Percentiles rank a stretch among this genome's conserved stretches.
phyloP scores from a whole-genome alignment of 1,284 basidiomycete genomes.

The Tilletia setariae region DNA sequence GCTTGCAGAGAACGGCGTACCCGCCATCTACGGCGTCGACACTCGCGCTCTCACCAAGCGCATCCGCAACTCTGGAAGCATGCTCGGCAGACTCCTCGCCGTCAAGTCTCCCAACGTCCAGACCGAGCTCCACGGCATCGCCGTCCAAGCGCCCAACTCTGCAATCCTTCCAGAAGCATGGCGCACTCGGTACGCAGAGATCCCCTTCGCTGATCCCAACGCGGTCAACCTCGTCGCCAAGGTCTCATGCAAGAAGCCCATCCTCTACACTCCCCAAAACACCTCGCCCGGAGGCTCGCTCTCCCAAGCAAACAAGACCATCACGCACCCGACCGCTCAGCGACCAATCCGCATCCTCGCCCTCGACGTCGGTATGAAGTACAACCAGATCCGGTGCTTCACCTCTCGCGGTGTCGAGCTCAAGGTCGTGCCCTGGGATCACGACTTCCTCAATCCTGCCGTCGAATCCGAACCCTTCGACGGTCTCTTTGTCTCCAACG shows the following conservation, averaged over 20 bases:
- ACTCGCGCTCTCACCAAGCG: conserved; percentile 95
- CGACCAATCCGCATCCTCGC: conserved; percentile 81
- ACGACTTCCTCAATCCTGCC: conserved; percentile 73
- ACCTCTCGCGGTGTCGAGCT: conserved; percentile 86
- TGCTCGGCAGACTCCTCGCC: conserved; percentile 63
- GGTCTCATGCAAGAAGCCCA: conserved; percentile 72
- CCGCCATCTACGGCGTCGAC: conserved; percentile 94
- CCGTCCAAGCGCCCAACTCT: background rate
- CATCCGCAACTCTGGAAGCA: conserved; percentile 87
- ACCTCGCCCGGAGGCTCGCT: conserved; percentile 54
- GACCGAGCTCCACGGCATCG: conserved; percentile 12
- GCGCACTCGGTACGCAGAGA: conserved; percentile 75
- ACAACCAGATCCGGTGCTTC: conserved; percentile 98
- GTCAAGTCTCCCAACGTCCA: conserved; percentile 35
- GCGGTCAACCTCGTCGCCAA: conserved; percentile 81
- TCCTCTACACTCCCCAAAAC: conserved; percentile 62
- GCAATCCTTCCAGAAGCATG: conserved; percentile 59
- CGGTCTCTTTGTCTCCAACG: conserved; percentile 95
- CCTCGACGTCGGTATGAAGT: conserved; percentile 98
- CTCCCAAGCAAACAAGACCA: conserved; percentile 58
- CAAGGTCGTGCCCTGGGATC: conserved; percentile 96
- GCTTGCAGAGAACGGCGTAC: conserved; percentile 92
- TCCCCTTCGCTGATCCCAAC: conserved; percentile 87
- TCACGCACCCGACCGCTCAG: conserved; percentile 69
- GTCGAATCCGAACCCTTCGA: conserved; percentile 73